Percentiles rank a stretch among this genome's conserved stretches.
phyloP scores from a whole-genome alignment of 352 stramenopile species.

The Pythium brassicae region DNA sequence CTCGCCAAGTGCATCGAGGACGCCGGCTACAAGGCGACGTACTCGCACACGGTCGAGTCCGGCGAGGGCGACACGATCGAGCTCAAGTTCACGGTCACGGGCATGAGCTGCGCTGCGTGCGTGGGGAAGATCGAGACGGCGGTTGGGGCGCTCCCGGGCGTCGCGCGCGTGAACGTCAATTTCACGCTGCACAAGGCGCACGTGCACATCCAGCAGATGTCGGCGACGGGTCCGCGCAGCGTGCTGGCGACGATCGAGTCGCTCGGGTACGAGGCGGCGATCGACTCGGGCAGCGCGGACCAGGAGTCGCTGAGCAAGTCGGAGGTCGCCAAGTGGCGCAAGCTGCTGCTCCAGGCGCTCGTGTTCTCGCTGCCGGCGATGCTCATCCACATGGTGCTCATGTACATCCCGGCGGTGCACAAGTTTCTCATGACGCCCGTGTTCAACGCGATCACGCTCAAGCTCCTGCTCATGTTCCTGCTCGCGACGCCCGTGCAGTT shows the following conservation, averaged over 20 bases:
- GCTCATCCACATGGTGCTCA: slow-evolving; percentile 86
- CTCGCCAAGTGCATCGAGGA: slow-evolving; percentile 64
- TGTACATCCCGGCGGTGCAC: slow-evolving; percentile 66
- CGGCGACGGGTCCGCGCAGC: slow-evolving; percentile 62
- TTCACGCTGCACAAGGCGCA: slow-evolving; percentile 60
- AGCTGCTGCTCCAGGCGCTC: slow-evolving; percentile 65
- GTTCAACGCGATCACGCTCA: slow-evolving; percentile 73
- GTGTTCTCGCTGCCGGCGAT: slow-evolving; percentile 82
- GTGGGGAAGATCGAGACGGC: slow-evolving; percentile 64
- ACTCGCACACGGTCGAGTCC: slow-evolving; percentile 71
- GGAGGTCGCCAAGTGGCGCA: slow-evolving; percentile 74
- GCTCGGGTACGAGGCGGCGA: slow-evolving; percentile 56
- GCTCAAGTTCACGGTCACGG: slow-evolving; percentile 70
- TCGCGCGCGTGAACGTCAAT: slow-evolving; percentile 68
- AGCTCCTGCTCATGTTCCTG: slow-evolving; percentile 81
- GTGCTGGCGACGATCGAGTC: slow-evolving; percentile 67
- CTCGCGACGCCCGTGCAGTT: slow-evolving; percentile 85
- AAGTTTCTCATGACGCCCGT: slow-evolving; percentile 70
- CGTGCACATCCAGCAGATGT: slow-evolving; percentile 79
- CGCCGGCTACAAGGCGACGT: slow-evolving; percentile 75
- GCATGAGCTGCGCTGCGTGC: slow-evolving; percentile 61
- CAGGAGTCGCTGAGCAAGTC: slow-evolving; percentile 61
- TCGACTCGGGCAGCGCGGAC: slow-evolving; percentile 49
- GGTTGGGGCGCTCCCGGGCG: slow-evolving; percentile 60
- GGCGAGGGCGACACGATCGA: slow-evolving; percentile 76